Evolutionary conservation across 495 filamentous ascomycete genomes (phyloP), one percentile per base, ranked within the genome.

Genomic region (Thermochaetoides thermophila): DNA sequence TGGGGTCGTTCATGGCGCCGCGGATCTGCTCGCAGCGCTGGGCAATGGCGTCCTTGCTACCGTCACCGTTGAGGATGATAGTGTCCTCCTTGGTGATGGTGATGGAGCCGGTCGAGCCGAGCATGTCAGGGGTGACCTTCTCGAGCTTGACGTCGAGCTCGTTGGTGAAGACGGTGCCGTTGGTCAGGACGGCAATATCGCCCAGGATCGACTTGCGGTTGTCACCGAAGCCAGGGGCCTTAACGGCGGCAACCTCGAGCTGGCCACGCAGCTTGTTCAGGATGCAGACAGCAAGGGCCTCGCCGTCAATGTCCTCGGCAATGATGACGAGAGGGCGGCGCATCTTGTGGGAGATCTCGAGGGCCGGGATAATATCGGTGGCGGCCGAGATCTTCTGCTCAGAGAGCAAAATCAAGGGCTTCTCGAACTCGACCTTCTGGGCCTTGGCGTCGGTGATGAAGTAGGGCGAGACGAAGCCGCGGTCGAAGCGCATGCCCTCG

Each of bases 41-140:
- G 41, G 80, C 66, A 50, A 97, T 89, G 34, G 71, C 60, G 53
- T 97, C 89, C 71, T 96, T 96, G 74, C 65, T 80, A 37, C 89
- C 89, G 50, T 96, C 89, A 31, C 89, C 89, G 61, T 97, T 97
- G 38, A 97, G 74, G 55, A 97, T 76, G 61, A 97, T 95, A 50
- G 89, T 97, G 61, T 97, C 89, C 63, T 97, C 89, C 74, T 97
- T 97, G 50, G 91, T 97, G 64, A 97, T 96, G 55, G 89, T 94
- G 69, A 97, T 95, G 38, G 87, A 83, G 44, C 89, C 89, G 43
- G 86, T 94, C 30, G 87, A 86, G 40, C 89, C 89, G 50, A 97
- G 84, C 76, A 92, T 84, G 42, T 97, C 89, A 34, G 76, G 65
- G 27, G 84, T 97, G 42, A 81, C 76, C 76, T 94, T 96, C 64